Percentiles rank a stretch among this genome's conserved stretches.
These are phyloP conservation scores for Microdochium nivale DNA, from an alignment of 2,329 filamentous ascomycete genomes.

Conservation along the genomic window DNA sequence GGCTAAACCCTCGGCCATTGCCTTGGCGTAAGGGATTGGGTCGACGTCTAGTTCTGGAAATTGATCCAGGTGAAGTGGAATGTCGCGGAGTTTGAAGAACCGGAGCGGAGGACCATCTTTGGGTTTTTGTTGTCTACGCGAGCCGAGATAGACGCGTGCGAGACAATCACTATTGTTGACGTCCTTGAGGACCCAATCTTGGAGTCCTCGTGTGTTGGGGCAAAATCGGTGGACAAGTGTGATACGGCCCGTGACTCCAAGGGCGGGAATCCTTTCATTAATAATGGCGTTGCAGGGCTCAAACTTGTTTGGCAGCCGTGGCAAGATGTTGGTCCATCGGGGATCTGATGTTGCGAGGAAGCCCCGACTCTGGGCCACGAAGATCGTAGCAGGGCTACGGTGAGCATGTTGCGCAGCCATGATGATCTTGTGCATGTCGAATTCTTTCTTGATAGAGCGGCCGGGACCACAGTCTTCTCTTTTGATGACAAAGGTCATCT, in stretches of 20 bases:
- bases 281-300: slow-evolving; percentile 16
- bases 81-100: slow-evolving; percentile 36
- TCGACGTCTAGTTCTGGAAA: slow-evolving; percentile 32
- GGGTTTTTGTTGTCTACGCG: slow-evolving; percentile 3
- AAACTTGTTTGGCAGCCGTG: slow-evolving; percentile 9
- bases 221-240: slow-evolving; percentile 11
- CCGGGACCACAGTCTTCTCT: slow-evolving; percentile 8
- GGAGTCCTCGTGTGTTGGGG: neutral
- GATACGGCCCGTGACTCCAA: slow-evolving; percentile 6
- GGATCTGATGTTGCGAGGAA: neutral
- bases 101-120: neutral
- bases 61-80: slow-evolving; percentile 38
- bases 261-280: slow-evolving; percentile 18
- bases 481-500: slow-evolving; percentile 5
- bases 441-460: slow-evolving; percentile 8
- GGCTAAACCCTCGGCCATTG: slow-evolving; percentile 41
- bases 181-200: slow-evolving; percentile 3
- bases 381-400: neutral
- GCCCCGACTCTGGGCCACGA: slow-evolving; percentile 8
- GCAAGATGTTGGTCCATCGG: slow-evolving; percentile 3
- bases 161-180: slow-evolving; percentile 35
- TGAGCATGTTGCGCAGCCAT: neutral
- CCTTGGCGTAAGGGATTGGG: slow-evolving; percentile 23
- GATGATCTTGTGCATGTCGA: slow-evolving; percentile 4
- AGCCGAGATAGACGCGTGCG: slow-evolving; percentile 38